Percentiles rank a stretch among this genome's conserved stretches.
Evolutionary conservation across 2,329 filamentous ascomycete species (phyloP).

Genomic region (Sporothrix sp.): DNA sequence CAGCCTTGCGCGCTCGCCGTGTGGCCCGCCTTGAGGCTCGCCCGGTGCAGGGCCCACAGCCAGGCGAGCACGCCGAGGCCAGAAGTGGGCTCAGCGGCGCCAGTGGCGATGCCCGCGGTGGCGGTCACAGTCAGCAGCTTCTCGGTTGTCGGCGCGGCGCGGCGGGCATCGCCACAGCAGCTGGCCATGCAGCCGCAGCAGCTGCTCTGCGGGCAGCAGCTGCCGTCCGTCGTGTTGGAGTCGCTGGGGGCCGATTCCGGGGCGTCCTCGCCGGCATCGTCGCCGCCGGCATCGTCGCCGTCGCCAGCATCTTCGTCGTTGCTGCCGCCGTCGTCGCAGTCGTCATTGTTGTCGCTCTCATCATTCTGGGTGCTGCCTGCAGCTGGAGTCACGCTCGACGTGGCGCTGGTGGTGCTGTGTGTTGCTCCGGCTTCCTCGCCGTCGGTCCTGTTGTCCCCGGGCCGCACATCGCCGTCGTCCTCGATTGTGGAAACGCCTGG

Average conservation of each 20-base stretch:
- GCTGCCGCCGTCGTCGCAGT: neutral
- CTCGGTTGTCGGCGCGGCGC: neutral
- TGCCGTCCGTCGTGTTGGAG: slow-evolving; percentile 7
- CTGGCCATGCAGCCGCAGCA: slow-evolving; percentile 10
- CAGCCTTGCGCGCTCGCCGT: no score
- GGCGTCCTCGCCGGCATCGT: neutral
- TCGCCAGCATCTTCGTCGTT: neutral
- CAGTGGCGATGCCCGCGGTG: slow-evolving; percentile 3
- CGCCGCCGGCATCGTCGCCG: neutral
- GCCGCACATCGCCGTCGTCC: neutral
- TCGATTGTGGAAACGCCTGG: neutral
- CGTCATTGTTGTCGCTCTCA: neutral
- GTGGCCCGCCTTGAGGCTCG: no score
- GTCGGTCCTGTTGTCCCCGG: neutral
- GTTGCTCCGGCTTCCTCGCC: no score
- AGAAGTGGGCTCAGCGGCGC: neutral
- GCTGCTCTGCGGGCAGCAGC: slow-evolving; percentile 14
- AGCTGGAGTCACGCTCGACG: no score
- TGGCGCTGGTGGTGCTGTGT: no score
- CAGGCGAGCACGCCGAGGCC: neutral
- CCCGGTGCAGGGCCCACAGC: neutral
- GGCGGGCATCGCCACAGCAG: slow-evolving; percentile 14
- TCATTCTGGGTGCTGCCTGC: no score
- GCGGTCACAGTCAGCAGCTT: neutral
- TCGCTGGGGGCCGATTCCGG: no score